Evolutionary conservation across 2,329 filamentous ascomycete species (phyloP).

Genomic region (Diplocarpon rosae): DNA sequence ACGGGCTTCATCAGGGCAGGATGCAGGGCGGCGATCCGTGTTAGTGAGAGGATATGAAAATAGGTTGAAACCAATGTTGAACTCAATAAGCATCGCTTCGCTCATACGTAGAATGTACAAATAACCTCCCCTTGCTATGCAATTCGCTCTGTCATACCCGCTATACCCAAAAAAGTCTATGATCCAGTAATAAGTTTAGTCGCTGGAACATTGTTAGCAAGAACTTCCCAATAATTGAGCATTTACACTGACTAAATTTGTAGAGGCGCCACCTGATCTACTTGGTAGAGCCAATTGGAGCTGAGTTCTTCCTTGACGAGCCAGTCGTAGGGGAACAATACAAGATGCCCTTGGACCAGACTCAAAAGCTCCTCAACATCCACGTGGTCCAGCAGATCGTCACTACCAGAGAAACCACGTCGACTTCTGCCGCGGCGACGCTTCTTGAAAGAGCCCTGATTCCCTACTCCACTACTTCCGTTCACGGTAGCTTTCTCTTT

Average conservation of each 20-base stretch:
- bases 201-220: conserved; percentile 12
- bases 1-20: conserved; percentile 82
- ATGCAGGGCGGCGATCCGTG: conserved; percentile 86
- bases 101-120: conserved; percentile 12
- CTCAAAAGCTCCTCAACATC: conserved; percentile 75
- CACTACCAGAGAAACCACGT: conserved; percentile 50
- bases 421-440: conserved; percentile 57
- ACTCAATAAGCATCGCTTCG: conserved; percentile 13
- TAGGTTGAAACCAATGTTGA: conserved; percentile 5
- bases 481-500: conserved; percentile 5
- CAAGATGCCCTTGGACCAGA: conserved; percentile 77
- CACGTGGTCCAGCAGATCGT: conserved; percentile 63
- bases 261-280: conserved; percentile 89
- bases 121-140: conserved; percentile 7
- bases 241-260: conserved; percentile 76
- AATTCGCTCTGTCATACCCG: conserved; percentile 6
- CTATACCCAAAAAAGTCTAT: conserved; percentile 11
- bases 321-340: conserved; percentile 95
- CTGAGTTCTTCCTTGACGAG: conserved; percentile 81
- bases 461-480: conserved; percentile 9
- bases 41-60: conserved; percentile 59
- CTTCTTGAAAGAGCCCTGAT: conserved; percentile 41
- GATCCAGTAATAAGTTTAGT: conserved; percentile 13
- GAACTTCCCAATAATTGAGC: too few relatives aligned
- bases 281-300: conserved; percentile 93